Conservation (phyloP, 2,329 filamentous ascomycete species). For the Penicillium sp. region DNA sequence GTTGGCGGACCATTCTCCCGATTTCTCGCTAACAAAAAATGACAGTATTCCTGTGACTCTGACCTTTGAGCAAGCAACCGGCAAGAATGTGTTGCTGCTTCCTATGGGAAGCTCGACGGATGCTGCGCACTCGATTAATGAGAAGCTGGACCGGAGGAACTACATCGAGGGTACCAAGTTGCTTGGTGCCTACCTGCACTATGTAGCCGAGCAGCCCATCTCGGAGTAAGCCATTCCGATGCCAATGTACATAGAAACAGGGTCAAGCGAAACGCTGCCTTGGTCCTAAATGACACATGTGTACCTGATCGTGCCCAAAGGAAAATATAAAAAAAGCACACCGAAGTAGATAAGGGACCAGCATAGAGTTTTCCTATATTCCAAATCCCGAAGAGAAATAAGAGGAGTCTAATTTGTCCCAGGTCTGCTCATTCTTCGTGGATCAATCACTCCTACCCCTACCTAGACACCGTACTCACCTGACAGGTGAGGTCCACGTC, state of each 20-base stretch:
- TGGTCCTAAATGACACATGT: conserved; percentile 1
- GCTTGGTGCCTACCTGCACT: conserved; percentile 90
- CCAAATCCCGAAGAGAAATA: no score
- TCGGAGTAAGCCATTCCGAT: conserved; percentile 10
- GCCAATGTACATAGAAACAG: background rate
- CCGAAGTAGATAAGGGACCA: no score
- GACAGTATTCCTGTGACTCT: conserved; percentile 88
- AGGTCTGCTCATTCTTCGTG: no score
- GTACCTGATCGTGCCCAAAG: no score
- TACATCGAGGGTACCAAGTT: conserved; percentile 98
- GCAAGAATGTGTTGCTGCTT: conserved; percentile 92
- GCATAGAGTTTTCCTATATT: no score
- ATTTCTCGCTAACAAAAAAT: conserved; percentile 3
- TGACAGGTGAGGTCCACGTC: no score
- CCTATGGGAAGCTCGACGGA: conserved; percentile 98
- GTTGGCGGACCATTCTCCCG: conserved; percentile 6
- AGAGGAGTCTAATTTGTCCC: no score
- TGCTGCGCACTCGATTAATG: conserved; percentile 95
- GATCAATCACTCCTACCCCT: no score
- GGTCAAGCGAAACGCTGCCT: no score
- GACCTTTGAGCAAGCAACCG: conserved; percentile 94
- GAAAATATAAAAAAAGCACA: no score
- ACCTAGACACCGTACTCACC: no score
- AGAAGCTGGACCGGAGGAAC: conserved; percentile 95
- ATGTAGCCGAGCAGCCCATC: conserved; percentile 84